Evolutionary conservation across 352 stramenopile genomes (phyloP).

Genomic region (Globisporangium irregulare): DNA sequence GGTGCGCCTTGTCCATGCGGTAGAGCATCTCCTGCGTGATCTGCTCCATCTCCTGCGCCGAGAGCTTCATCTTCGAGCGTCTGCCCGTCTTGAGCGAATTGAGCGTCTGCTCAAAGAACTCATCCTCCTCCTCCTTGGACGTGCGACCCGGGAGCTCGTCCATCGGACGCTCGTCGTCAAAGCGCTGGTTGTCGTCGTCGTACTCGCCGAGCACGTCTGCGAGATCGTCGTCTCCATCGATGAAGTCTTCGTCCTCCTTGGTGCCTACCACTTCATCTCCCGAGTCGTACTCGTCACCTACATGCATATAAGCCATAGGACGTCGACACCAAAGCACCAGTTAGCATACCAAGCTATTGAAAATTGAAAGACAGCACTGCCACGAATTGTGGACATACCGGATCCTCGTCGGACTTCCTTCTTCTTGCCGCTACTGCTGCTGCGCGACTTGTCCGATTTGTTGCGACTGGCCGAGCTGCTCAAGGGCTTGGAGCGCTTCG

Average conservation of each 20-base stretch:
- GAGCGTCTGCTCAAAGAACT: slow-evolving; percentile 80
- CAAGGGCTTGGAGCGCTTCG: slow-evolving; percentile 46
- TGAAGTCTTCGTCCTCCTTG: slow-evolving; percentile 87
- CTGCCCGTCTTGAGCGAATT: slow-evolving; percentile 84
- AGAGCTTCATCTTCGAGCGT: slow-evolving; percentile 76
- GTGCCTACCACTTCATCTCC: slow-evolving; percentile 68
- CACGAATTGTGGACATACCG: slow-evolving; percentile 9
- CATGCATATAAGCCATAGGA: no score
- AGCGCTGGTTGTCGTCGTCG: slow-evolving; percentile 66
- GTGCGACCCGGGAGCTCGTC: slow-evolving; percentile 28
- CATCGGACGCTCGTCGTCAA: slow-evolving; percentile 80
- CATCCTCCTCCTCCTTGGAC: slow-evolving; percentile 44
- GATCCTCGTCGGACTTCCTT: slow-evolving; percentile 16
- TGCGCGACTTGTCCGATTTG: slow-evolving; percentile 12
- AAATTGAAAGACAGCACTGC: neutral
- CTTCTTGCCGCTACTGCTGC: slow-evolving; percentile 8
- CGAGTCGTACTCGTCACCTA: slow-evolving; percentile 83
- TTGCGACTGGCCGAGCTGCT: slow-evolving; percentile 11
- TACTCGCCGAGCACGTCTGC: slow-evolving; percentile 82
- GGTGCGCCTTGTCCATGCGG: slow-evolving; percentile 85
- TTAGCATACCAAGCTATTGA: neutral
- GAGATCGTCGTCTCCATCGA: slow-evolving; percentile 85
- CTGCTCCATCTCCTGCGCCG: slow-evolving; percentile 82
- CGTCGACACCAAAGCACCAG: neutral
- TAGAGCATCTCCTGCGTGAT: slow-evolving; percentile 87